A percentile compares a stretch with the other conserved stretches of the same genome.
Conservation (phyloP, 2,329 filamentous ascomycete species). For the Neofusicoccum parvum region DNA sequence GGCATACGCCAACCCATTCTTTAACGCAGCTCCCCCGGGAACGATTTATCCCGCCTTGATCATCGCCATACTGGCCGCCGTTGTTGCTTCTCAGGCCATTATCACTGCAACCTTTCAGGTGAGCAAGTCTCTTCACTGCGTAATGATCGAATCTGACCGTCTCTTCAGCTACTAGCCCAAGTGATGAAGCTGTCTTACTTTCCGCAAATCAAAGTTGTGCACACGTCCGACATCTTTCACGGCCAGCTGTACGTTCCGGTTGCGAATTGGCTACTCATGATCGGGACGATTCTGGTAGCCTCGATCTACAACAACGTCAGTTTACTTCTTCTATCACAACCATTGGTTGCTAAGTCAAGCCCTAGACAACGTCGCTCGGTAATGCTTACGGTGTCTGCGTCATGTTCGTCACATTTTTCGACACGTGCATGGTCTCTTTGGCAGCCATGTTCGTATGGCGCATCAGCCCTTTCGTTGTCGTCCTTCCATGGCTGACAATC, state of each 20-base stretch:
- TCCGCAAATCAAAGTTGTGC: conserved; percentile 72
- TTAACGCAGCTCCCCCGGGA: conserved; percentile 67
- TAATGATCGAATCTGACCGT: background rate
- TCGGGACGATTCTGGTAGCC: conserved; percentile 73
- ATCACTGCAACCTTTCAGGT: conserved; percentile 55
- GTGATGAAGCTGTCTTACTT: conserved; percentile 75
- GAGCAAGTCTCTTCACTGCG: too few relatives aligned
- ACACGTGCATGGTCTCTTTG: conserved; percentile 72
- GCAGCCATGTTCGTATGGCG: conserved; percentile 74
- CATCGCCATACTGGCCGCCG: conserved; percentile 68
- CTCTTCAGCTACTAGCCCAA: conserved; percentile 65
- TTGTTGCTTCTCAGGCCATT: conserved; percentile 78
- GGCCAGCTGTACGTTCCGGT: conserved; percentile 77
- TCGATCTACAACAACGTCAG: conserved; percentile 70
- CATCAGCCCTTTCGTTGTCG: conserved; percentile 59
- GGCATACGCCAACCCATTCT: conserved; percentile 73
- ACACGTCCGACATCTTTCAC: conserved; percentile 70
- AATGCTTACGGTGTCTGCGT: conserved; percentile 63
- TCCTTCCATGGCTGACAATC: conserved; percentile 64
- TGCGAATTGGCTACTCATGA: conserved; percentile 76
- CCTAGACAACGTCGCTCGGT: conserved; percentile 24
- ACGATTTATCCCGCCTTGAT: conserved; percentile 69
- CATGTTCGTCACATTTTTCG: conserved; percentile 77
- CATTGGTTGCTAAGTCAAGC: background rate
- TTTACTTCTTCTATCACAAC: background rate